Conservation (phyloP, 345 rosid species). For the Microthlaspi erraticum region DNA sequence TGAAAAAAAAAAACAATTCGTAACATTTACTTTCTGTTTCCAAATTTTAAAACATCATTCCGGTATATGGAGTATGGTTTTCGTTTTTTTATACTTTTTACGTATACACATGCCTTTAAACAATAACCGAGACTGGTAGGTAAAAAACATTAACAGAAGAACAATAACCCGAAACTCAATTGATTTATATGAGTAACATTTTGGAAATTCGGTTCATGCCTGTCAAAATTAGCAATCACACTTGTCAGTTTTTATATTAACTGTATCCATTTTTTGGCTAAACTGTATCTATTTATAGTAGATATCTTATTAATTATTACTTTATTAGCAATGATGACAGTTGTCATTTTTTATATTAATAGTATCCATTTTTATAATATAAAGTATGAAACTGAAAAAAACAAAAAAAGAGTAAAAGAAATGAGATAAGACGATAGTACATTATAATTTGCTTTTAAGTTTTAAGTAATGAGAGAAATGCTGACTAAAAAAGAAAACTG, state of each 20-base stretch:
- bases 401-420: too few species aligned
- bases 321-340: background rate
- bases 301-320: too few species aligned
- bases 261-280: background rate
- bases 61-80: background rate
- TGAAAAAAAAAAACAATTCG: too few species aligned
- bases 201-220: background rate
- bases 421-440: too few species aligned
- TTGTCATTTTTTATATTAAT: background rate
- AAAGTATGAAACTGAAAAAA: background rate
- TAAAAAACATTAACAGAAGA: too few species aligned
- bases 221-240: background rate
- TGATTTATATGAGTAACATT: background rate
- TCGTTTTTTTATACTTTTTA: background rate
- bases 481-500: background rate
- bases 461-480: background rate
- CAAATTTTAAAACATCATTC: background rate
- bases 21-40: background rate
- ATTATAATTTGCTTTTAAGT: too few species aligned
- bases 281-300: background rate
- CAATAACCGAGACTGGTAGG: background rate
- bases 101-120: background rate
- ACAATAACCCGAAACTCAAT: background rate
- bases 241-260: background rate
- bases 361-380: background rate